phyloP scores from a whole-genome alignment of 306 rosid genomes.

The Vigna mungo region DNA sequence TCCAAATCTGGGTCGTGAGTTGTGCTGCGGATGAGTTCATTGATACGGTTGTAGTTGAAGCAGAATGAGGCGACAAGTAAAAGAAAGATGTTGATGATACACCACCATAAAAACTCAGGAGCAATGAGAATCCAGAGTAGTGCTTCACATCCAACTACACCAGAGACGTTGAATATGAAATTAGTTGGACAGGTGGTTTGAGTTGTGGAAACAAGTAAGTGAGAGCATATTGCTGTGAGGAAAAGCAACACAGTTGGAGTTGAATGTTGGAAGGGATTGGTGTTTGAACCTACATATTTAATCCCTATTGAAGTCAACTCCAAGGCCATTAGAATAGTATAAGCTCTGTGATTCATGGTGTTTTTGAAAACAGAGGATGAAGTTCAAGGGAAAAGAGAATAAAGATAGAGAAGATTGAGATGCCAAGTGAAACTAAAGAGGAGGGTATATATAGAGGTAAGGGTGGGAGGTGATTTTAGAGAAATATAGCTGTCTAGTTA shows the following conservation, averaged over 20 bases:
- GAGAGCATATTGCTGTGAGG: neutral
- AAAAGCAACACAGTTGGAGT: neutral
- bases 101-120: neutral
- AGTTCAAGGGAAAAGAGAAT: too few species aligned
- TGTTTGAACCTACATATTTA: neutral
- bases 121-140: constrained; percentile 13
- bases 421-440: too few species aligned
- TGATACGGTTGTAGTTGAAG: neutral
- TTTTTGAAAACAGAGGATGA: too few species aligned
- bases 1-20: neutral
- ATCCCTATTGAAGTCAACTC: neutral
- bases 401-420: too few species aligned
- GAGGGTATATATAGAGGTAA: too few species aligned
- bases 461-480: too few species aligned
- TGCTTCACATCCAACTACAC: constrained; percentile 17
- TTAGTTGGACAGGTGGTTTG: neutral
- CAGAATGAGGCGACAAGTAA: neutral
- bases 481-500: too few species aligned
- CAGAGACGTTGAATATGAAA: neutral
- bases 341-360: neutral
- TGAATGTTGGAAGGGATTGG: neutral
- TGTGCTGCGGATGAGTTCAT: neutral
- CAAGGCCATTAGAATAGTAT: neutral
- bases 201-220: neutral
- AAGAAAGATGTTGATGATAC: neutral